A percentile compares a stretch with the other conserved stretches of the same genome.
These are phyloP conservation scores for Nephelium lappaceum DNA, from an alignment of 345 rosid genomes.

Conservation along the genomic window DNA sequence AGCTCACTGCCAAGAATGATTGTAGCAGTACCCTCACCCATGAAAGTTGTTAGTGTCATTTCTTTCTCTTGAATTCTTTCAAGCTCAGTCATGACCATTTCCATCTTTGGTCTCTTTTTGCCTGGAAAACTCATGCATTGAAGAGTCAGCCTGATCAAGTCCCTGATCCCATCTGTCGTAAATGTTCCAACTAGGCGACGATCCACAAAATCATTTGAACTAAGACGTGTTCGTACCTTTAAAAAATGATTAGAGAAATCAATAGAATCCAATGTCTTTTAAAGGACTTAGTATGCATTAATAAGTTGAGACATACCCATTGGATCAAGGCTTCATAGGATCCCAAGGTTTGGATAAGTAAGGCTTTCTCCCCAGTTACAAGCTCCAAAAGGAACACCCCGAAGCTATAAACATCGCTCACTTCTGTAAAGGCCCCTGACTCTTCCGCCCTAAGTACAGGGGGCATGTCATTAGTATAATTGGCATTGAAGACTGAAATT, in stretches of 20 bases:
- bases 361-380: constrained; percentile 50
- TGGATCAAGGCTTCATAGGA: constrained; percentile 45
- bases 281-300: background rate
- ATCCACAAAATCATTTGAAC: constrained; percentile 54
- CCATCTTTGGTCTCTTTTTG: constrained; percentile 48
- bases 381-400: constrained; percentile 77
- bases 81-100: constrained; percentile 47
- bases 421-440: constrained; percentile 42
- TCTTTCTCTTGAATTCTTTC: constrained; percentile 55
- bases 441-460: constrained; percentile 38
- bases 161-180: constrained; percentile 50
- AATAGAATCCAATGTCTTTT: background rate
- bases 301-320: constrained; percentile 41
- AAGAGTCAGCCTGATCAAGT: constrained; percentile 45
- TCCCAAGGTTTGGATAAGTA: constrained; percentile 27
- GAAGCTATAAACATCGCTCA: constrained; percentile 63
- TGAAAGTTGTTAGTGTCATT: constrained; percentile 52
- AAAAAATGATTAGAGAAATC: constrained; percentile 8
- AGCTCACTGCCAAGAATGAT: constrained; percentile 68
- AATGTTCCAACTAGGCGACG: constrained; percentile 48
- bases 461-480: background rate
- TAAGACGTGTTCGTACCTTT: constrained; percentile 46
- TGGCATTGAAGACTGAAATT: constrained; percentile 1
- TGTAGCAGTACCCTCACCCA: constrained; percentile 56
- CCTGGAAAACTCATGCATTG: constrained; percentile 51